These are phyloP conservation scores for Alternaria consortialis DNA, from an alignment of 2,329 filamentous ascomycete species.

Conservation along the genomic window DNA sequence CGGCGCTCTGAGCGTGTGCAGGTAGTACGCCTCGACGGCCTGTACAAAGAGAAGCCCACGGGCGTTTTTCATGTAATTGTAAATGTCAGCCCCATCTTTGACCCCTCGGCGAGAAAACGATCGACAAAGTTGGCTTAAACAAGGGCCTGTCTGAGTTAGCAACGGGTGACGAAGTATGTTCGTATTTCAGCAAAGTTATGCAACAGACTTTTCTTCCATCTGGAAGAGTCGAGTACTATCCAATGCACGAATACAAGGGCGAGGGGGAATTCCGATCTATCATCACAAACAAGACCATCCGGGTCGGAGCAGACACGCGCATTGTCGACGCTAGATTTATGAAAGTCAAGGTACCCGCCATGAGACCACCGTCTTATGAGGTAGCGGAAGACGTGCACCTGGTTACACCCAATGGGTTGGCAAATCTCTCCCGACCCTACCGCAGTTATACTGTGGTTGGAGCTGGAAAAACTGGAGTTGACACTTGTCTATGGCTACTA, in stretches of 20 bases:
- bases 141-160: background rate
- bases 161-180: background rate
- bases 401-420: background rate
- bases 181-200: background rate
- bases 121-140: background rate
- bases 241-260: background rate
- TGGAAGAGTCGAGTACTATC: background rate
- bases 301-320: background rate
- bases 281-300: background rate
- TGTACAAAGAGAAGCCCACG: background rate
- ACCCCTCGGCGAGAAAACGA: background rate
- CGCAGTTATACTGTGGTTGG: background rate
- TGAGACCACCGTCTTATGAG: background rate
- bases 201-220: background rate
- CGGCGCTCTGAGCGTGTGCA: background rate
- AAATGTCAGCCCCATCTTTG: background rate
- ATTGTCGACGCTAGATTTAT: background rate
- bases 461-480: background rate
- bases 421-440: background rate
- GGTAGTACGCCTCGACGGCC: background rate
- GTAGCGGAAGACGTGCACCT: background rate
- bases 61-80: background rate
- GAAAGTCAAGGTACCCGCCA: background rate
- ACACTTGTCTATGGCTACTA: background rate
- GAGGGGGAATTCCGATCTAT: background rate